Conservation (phyloP, 495 filamentous ascomycete genomes). For the Wilcoxina mikolae region DNA sequence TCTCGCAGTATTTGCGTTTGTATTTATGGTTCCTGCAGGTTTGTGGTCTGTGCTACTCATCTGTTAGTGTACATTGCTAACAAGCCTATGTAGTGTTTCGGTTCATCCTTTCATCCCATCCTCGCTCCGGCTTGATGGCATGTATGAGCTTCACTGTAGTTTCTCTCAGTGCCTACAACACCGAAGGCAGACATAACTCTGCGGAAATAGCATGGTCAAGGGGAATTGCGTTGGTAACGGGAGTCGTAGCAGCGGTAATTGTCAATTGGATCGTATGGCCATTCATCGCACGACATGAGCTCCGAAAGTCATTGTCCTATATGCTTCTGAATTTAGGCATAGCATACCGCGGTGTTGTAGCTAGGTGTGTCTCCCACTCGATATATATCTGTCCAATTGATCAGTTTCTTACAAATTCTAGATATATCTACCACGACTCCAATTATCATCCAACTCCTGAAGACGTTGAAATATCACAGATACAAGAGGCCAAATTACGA, state of each 20-base stretch:
- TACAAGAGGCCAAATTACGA: conserved; percentile 42
- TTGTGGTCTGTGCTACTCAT: too few relatives aligned
- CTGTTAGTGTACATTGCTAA: not conserved
- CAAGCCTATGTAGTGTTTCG: conserved; percentile 32
- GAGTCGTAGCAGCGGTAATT: conserved; percentile 37
- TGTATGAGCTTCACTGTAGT: conserved; percentile 43
- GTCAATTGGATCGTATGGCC: conserved; percentile 48
- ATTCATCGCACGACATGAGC: conserved; percentile 44
- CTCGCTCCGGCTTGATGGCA: conserved; percentile 39
- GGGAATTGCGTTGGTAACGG: conserved; percentile 37
- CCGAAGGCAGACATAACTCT: conserved; percentile 23
- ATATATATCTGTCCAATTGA: not conserved
- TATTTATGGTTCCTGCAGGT: conserved; percentile 39
- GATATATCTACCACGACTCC: conserved; percentile 42
- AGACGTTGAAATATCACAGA: conserved; percentile 41
- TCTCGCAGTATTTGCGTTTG: conserved; percentile 40
- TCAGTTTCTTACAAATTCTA: conserved; percentile 1
- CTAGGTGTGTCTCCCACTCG: conserved; percentile 26
- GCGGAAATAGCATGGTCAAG: conserved; percentile 35
- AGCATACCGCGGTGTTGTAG: conserved; percentile 41
- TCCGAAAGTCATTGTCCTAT: conserved; percentile 39
- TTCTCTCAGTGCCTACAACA: conserved; percentile 35
- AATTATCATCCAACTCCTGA: conserved; percentile 36
- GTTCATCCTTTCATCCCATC: conserved; percentile 41
- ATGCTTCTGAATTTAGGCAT: conserved; percentile 44